Evolutionary conservation across 106 monocot genomes (phyloP), one percentile per base, ranked within the genome.

Genomic region (Narthecium ossifragum): DNA sequence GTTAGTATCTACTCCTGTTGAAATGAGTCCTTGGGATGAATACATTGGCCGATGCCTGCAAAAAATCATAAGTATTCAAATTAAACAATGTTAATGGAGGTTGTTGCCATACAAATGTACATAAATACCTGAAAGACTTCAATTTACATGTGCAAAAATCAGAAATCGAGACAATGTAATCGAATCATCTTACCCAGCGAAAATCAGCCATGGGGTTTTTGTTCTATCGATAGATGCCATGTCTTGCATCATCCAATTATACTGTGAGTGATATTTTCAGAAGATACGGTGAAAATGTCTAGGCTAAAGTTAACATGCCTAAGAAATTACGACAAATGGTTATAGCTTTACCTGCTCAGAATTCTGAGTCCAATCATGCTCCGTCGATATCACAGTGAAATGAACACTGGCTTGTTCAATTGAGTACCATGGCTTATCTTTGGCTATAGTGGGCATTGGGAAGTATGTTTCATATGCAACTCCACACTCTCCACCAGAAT

Each of bases 401-500:
- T 87, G 86, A 34, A 82, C 78, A 30, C 71, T 82, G 39, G 77
- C 86, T 72, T 79, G 78, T 55, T 87, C 82, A 28, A 87, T 75
- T 28, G 86, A 87, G 33, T 82, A 87, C 86, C 86, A 87, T 46
- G 86, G 86, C 43, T 75, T 71, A 27, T 87, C 82, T 6, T 61
- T 69, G 8, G 51, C 54, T 28, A 22, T 11, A 17, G 71, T 64
- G 0, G 86, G 86, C 86, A 87, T 87, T 36, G 39, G 82, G 37
- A 87, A 87, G 43, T 87, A 87, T 7, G 56, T 64, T 55, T 82
- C 82, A 13, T 87, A 87, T 33, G 86, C 64, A 29, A 82, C 78
- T 58, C 86, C 86, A 60, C 86, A 87, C 57, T 87, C 86, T 26
- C 86, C 86, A 25, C 86, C 86, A 5, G 86, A 87, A 53, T 82